These are phyloP conservation scores for Vigna trinervia DNA, from an alignment of 306 rosid genomes.

Conservation along the genomic window DNA sequence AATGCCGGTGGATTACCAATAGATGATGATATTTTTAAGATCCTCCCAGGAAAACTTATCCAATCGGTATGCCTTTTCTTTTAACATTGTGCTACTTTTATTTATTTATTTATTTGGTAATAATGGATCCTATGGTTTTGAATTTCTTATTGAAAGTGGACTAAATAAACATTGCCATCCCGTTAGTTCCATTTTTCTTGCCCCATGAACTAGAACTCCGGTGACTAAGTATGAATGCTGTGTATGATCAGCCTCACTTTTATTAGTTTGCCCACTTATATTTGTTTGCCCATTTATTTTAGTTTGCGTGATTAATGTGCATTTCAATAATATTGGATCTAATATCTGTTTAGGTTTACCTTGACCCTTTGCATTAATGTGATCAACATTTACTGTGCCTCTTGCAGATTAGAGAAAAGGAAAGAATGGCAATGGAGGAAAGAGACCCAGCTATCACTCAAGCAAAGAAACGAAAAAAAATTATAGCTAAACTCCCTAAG, in stretches of 20 bases:
- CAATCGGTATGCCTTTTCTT: conserved; percentile 66
- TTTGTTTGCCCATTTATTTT: too few relatives aligned
- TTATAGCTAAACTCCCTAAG: conserved; percentile 76
- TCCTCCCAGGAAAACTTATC: conserved; percentile 66
- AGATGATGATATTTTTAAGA: conserved; percentile 55
- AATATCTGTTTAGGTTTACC: neutral
- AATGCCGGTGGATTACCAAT: conserved; percentile 39
- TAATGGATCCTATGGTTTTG: neutral
- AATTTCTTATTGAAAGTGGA: neutral
- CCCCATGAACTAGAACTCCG: neutral
- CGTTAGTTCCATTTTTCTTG: neutral
- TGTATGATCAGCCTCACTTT: too few relatives aligned
- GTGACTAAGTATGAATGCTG: too few relatives aligned
- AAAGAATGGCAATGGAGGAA: conserved; percentile 69
- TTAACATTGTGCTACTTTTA: neutral
- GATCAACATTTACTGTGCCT: conserved; percentile 32
- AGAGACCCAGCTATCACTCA: conserved; percentile 72
- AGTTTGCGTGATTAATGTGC: too few relatives aligned
- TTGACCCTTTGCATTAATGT: neutral
- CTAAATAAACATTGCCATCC: neutral
- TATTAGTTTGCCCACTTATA: too few relatives aligned
- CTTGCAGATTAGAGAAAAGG: conserved; percentile 81
- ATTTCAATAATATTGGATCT: too few relatives aligned
- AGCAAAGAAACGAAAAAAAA: conserved; percentile 47
- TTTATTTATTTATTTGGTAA: neutral